These are phyloP conservation scores for Hamamelis virginiana DNA, from an alignment of 164 flowering plant species.

Conservation along the genomic window DNA sequence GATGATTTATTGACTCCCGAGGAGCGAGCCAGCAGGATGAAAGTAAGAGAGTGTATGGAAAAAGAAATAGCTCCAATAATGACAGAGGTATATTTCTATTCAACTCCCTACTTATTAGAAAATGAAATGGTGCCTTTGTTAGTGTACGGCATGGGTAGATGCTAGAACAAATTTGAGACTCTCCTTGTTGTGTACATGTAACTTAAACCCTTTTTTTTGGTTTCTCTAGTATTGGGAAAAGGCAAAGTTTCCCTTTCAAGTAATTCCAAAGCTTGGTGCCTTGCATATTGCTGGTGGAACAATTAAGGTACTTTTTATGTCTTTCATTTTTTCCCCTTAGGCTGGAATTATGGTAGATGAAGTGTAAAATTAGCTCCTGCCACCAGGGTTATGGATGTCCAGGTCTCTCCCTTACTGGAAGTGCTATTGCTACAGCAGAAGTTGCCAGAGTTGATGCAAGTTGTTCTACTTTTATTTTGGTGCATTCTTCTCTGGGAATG, in stretches of 20 bases:
- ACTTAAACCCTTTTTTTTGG: neutral
- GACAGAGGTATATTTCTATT: slow-evolving; percentile 52
- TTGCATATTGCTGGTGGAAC: slow-evolving; percentile 81
- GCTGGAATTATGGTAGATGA: neutral
- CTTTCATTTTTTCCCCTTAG: neutral
- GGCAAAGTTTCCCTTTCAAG: slow-evolving; percentile 91
- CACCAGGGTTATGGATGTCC: slow-evolving; percentile 94
- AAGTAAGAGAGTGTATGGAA: slow-evolving; percentile 74
- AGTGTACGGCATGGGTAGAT: neutral
- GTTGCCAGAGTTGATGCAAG: slow-evolving; percentile 97
- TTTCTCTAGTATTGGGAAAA: slow-evolving; percentile 90
- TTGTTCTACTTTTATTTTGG: slow-evolving; percentile 86
- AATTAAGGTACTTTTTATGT: slow-evolving; percentile 55
- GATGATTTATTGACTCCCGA: slow-evolving; percentile 76
- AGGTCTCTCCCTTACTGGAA: slow-evolving; percentile 75
- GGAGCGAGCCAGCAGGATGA: slow-evolving; percentile 60
- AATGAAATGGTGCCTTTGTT: neutral
- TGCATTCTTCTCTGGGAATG: slow-evolving; percentile 95
- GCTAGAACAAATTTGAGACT: neutral
- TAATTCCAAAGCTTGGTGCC: slow-evolving; percentile 75
- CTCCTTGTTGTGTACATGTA: neutral
- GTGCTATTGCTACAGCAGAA: slow-evolving; percentile 79
- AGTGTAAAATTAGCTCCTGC: slow-evolving; percentile 11
- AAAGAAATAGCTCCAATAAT: slow-evolving; percentile 87
- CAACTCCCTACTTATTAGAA: neutral